Base-by-base conservation (phyloP, 2,329 filamentous ascomycete genomes). In the Penicillium digitatum region DNA sequence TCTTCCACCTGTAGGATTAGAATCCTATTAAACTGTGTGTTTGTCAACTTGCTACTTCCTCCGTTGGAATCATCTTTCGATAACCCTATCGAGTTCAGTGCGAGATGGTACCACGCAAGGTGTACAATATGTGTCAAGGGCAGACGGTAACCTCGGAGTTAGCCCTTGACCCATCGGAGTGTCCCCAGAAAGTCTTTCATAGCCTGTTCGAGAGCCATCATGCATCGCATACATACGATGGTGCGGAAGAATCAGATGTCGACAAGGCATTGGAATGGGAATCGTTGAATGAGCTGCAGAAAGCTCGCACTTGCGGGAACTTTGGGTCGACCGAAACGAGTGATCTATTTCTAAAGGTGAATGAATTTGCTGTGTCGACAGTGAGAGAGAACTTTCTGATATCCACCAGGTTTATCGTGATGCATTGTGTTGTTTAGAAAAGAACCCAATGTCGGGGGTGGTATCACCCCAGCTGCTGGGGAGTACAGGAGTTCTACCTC, bases 291-390 rank as follows among this genome's bases (percentile, higher is more conserved):
- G 79, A 81, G 29, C 66, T 88, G 26, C 71, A 82, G 37, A 78
- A 74, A 42, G 85, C 85, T 1, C 72, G 74, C 8, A 66, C 78
- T 52, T 90, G 87, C 66, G 88, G 88, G 2, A 83, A 81, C 49
- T 92, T 87, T 82, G 87, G 86, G 0, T 67, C 78, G 0, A 78
- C 79, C 1, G 71, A 77, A 48, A 89, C 87, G 0, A 88, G 85
- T 59, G 79, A 85, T 16, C 72, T 91, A 0, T 92, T 92, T 66
- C 71, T 90, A 6, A 78, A 76, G 65, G 83, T 82, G 58, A 22
- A 42, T 22, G 6, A 10, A 12, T 24, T 43, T 11, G 12, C 3
- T 11, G 7, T 2, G 9, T 49, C 14, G 1, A n/a, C n/a, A 18
- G 4, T 26, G 14, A 0, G 11, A 6, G 6, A 24, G 20, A 7